Conservation (phyloP, 495 filamentous ascomycete species). For the Daldinia grandis region DNA sequence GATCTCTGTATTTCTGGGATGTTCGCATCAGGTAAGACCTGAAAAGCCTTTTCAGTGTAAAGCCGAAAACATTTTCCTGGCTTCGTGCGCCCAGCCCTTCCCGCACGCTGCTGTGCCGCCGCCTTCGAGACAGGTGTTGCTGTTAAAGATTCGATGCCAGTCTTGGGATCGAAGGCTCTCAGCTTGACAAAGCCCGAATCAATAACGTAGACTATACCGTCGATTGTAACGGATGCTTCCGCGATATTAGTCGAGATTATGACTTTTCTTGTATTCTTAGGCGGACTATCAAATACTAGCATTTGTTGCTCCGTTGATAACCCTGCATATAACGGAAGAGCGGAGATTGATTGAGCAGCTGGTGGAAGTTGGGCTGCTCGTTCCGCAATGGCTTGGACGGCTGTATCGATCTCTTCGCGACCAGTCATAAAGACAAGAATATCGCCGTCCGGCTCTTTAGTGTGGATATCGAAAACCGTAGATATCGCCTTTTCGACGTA, state of each 20-base stretch:
- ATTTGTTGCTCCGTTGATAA: conserved; percentile 90
- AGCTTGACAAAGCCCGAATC: conserved; percentile 94
- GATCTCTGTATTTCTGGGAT: conserved; percentile 93
- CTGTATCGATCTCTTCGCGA: conserved; percentile 89
- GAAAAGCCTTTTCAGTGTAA: conserved; percentile 82
- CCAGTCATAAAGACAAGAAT: conserved; percentile 93
- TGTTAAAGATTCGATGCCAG: conserved; percentile 92
- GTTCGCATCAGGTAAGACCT: conserved; percentile 74
- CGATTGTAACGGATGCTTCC: conserved; percentile 93
- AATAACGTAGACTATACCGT: conserved; percentile 91
- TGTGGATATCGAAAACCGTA: conserved; percentile 92
- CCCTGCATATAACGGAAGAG: conserved; percentile 88
- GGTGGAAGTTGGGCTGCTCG: conserved; percentile 77
- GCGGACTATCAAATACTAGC: conserved; percentile 88
- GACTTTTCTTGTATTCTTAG: conserved; percentile 86
- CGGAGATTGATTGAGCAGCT: conserved; percentile 71
- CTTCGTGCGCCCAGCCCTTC: conserved; percentile 89
- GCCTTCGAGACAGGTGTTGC: conserved; percentile 89
- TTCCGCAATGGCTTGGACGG: conserved; percentile 79
- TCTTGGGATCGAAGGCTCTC: conserved; percentile 84
- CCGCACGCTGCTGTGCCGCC: conserved; percentile 89
- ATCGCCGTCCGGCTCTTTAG: conserved; percentile 87
- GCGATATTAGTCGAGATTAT: conserved; percentile 97
- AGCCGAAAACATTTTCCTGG: conserved; percentile 95
- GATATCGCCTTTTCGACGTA: conserved; percentile 88